phyloP scores from a whole-genome alignment of 306 rosid genomes.

The Sindora glabra region DNA sequence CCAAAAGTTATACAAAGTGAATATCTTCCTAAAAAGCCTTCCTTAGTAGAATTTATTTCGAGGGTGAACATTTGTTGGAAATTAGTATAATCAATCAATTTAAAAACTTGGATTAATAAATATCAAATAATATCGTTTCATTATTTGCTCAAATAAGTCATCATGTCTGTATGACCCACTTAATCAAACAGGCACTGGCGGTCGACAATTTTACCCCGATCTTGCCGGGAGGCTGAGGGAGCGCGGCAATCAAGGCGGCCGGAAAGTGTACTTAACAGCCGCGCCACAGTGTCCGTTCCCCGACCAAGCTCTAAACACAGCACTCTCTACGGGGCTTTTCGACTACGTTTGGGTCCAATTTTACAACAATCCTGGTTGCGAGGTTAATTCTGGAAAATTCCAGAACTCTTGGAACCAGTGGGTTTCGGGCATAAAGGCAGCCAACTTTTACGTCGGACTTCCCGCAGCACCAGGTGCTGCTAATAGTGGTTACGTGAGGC shows the following conservation, averaged over 20 bases:
- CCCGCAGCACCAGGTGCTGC: constrained; percentile 33
- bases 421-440: constrained; percentile 8
- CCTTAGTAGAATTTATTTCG: too few relatives aligned
- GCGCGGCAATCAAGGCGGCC: neutral
- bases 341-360: constrained; percentile 30
- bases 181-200: constrained; percentile 17
- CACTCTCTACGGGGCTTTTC: constrained; percentile 25
- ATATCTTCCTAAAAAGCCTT: too few relatives aligned
- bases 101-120: too few relatives aligned
- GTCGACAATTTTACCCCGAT: constrained; percentile 15
- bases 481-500: constrained; percentile 32
- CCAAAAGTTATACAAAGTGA: too few relatives aligned
- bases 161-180: too few relatives aligned
- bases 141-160: too few relatives aligned
- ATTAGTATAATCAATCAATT: too few relatives aligned
- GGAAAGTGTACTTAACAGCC: constrained; percentile 12
- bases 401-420: constrained; percentile 25
- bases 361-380: constrained; percentile 32
- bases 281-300: constrained; percentile 28
- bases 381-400: constrained; percentile 16
- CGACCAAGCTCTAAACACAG: neutral
- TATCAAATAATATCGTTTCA: too few relatives aligned
- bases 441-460: constrained; percentile 27
- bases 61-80: too few relatives aligned
- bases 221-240: neutral